These are phyloP conservation scores for Cladosporium halotolerans DNA, from an alignment of 2,329 filamentous ascomycete species.

Conservation along the genomic window DNA sequence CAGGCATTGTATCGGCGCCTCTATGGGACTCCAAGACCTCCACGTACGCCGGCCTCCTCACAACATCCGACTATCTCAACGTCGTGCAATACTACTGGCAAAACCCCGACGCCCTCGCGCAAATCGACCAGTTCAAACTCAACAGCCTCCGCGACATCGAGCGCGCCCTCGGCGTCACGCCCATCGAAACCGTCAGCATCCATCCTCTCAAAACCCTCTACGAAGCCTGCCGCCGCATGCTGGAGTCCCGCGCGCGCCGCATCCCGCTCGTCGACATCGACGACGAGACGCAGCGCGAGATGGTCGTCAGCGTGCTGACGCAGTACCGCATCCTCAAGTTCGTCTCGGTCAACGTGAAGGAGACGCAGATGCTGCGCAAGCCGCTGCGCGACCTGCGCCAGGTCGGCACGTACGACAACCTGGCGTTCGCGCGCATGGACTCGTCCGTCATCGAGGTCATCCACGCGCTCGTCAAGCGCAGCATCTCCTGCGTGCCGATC, in stretches of 20 bases:
- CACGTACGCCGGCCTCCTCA: conserved; percentile 88
- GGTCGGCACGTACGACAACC: conserved; percentile 74
- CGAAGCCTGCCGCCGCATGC: conserved; percentile 90
- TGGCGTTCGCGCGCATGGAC: conserved; percentile 81
- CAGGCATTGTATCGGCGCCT: conserved; percentile 94
- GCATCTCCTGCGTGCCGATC: conserved; percentile 92
- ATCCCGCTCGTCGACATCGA: conserved; percentile 92
- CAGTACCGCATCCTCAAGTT: conserved; percentile 99
- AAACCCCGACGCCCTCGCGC: conserved; percentile 79
- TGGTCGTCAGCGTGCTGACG: conserved; percentile 93
- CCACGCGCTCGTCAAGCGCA: conserved; percentile 83
- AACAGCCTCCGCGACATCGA: conserved; percentile 94
- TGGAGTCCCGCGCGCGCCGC: conserved; percentile 83
- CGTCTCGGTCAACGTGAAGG: conserved; percentile 87
- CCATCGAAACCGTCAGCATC: conserved; percentile 93
- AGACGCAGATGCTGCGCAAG: conserved; percentile 84
- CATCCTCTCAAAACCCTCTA: conserved; percentile 86
- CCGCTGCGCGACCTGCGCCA: conserved; percentile 69
- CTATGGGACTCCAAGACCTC: conserved; percentile 93
- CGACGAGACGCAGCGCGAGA: conserved; percentile 84
- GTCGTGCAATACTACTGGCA: conserved; percentile 99
- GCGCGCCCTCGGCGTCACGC: conserved; percentile 81
- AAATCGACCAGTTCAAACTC: conserved; percentile 88
- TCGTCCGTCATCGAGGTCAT: conserved; percentile 92
- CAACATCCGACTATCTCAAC: conserved; percentile 96